These are phyloP conservation scores for Hylodesmum podocarpum DNA, from an alignment of 306 rosid genomes.

Conservation along the genomic window DNA sequence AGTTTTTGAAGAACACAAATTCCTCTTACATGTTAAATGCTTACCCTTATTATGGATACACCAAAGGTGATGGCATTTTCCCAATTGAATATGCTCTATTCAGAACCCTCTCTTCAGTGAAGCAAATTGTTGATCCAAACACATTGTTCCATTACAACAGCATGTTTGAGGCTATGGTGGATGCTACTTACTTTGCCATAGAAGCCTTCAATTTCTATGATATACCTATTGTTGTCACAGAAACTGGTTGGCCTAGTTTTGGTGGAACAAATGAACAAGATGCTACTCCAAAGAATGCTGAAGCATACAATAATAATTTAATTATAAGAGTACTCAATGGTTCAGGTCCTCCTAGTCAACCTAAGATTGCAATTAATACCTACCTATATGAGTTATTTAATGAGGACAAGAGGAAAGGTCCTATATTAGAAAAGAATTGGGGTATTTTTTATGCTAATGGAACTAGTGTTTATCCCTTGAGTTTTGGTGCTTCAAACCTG, in stretches of 20 bases:
- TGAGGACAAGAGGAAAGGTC: slow-evolving; percentile 82
- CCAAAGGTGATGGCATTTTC: slow-evolving; percentile 71
- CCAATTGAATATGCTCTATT: slow-evolving; percentile 90
- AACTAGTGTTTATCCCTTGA: slow-evolving; percentile 62
- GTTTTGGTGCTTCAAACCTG: slow-evolving; percentile 39
- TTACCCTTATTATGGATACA: slow-evolving; percentile 73
- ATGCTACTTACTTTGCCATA: slow-evolving; percentile 80
- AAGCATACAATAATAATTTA: slow-evolving; percentile 62
- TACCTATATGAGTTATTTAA: slow-evolving; percentile 77
- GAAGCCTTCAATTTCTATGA: slow-evolving; percentile 65
- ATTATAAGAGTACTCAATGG: slow-evolving; percentile 67
- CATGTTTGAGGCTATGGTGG: slow-evolving; percentile 97
- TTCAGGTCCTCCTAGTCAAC: slow-evolving; percentile 92
- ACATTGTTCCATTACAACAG: slow-evolving; percentile 76
- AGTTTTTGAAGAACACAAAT: slow-evolving; percentile 71
- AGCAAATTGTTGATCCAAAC: slow-evolving; percentile 96
- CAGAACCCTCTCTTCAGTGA: slow-evolving; percentile 63
- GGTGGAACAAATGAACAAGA: slow-evolving; percentile 82
- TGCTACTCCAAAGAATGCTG: slow-evolving; percentile 75
- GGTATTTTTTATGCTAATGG: slow-evolving; percentile 75
- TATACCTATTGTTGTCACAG: slow-evolving; percentile 77
- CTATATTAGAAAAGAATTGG: slow-evolving; percentile 65
- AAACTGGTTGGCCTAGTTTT: slow-evolving; percentile 85
- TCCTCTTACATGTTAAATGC: slow-evolving; percentile 82
- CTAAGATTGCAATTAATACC: slow-evolving; percentile 56